A percentile compares a stretch with the other conserved stretches of the same genome.
phyloP scores from a whole-genome alignment of 2,329 filamentous ascomycete genomes.

The Ramularia endophylla region DNA sequence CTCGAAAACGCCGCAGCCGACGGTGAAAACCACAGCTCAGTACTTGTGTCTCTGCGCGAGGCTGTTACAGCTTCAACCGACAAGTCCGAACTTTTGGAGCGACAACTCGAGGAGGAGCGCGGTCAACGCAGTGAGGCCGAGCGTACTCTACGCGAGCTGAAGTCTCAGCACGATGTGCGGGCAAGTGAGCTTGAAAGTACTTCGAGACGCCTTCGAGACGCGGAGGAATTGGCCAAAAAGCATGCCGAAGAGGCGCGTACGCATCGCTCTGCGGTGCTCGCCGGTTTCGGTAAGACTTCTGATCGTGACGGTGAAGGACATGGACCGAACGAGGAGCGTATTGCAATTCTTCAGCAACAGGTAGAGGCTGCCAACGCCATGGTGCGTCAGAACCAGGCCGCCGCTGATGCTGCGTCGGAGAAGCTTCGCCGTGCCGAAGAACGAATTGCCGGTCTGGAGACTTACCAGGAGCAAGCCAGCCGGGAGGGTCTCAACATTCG shows the following conservation, averaged over 20 bases:
- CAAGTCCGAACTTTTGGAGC: conserved; percentile 70
- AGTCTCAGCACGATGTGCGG: conserved; percentile 74
- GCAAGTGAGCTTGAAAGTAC: conserved; percentile 70
- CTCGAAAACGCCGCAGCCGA: conserved; percentile 62
- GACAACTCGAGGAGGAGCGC: conserved; percentile 77
- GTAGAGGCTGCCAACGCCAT: conserved; percentile 70
- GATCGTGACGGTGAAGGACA: conserved; percentile 40
- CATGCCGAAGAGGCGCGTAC: conserved; percentile 81
- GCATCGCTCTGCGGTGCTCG: conserved; percentile 75
- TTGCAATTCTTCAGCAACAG: conserved; percentile 71
- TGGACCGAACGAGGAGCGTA: conserved; percentile 57
- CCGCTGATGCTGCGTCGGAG: conserved; percentile 79
- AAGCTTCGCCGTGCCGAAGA: conserved; percentile 91
- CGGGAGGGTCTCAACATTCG: conserved; percentile 85
- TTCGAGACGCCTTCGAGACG: conserved; percentile 69
- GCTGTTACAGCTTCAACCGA: conserved; percentile 75
- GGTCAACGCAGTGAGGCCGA: conserved; percentile 69
- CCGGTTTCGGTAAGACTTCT: conserved; percentile 71
- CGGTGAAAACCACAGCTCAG: conserved; percentile 62
- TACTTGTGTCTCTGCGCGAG: conserved; percentile 68
- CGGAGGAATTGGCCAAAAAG: conserved; percentile 81
- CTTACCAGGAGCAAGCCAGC: conserved; percentile 95
- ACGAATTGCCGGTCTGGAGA: conserved; percentile 90
- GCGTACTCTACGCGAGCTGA: conserved; percentile 67
- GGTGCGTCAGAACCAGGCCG: conserved; percentile 81